Conservation (phyloP, 805 yeast species). For the Candida saitoana region DNA sequence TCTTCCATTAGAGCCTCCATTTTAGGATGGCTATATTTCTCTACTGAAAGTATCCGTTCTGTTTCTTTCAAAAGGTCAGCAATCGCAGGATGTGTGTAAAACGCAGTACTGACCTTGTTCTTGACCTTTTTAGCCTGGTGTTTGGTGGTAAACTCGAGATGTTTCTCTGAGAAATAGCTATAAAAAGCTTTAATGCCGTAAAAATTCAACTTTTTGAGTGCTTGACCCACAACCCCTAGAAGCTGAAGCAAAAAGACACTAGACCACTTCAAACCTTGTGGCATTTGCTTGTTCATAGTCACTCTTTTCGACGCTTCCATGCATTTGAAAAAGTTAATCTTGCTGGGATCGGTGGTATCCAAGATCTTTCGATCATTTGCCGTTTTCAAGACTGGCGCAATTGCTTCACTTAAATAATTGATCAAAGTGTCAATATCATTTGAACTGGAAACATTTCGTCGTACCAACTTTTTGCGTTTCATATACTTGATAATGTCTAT, state of each 20-base stretch:
- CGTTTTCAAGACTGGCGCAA: slow-evolving; percentile 58
- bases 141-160: slow-evolving; percentile 55
- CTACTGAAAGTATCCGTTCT: slow-evolving; percentile 2
- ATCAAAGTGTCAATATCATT: slow-evolving; percentile 53
- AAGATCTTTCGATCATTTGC: slow-evolving; percentile 64
- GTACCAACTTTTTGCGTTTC: slow-evolving; percentile 59
- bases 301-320: slow-evolving; percentile 64
- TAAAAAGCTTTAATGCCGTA: slow-evolving; percentile 83
- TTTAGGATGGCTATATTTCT: slow-evolving; percentile 57
- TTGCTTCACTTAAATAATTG: slow-evolving; percentile 55
- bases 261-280: slow-evolving; percentile 74
- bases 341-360: slow-evolving; percentile 60
- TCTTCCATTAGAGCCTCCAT: slow-evolving; percentile 56
- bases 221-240: slow-evolving; percentile 68
- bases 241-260: slow-evolving; percentile 58
- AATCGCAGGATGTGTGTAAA: slow-evolving; percentile 53
- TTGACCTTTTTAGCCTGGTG: slow-evolving; percentile 54
- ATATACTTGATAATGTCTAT: slow-evolving; percentile 77
- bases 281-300: slow-evolving; percentile 47
- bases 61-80: slow-evolving; percentile 30
- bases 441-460: slow-evolving; percentile 51
- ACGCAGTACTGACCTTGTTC: slow-evolving; percentile 57
- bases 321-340: slow-evolving; percentile 66
- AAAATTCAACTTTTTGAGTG: slow-evolving; percentile 61
- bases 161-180: slow-evolving; percentile 57